Evolutionary conservation across 352 stramenopile genomes (phyloP), one percentile per base, ranked within the genome.

Genomic region (Phytophthora quininea): DNA sequence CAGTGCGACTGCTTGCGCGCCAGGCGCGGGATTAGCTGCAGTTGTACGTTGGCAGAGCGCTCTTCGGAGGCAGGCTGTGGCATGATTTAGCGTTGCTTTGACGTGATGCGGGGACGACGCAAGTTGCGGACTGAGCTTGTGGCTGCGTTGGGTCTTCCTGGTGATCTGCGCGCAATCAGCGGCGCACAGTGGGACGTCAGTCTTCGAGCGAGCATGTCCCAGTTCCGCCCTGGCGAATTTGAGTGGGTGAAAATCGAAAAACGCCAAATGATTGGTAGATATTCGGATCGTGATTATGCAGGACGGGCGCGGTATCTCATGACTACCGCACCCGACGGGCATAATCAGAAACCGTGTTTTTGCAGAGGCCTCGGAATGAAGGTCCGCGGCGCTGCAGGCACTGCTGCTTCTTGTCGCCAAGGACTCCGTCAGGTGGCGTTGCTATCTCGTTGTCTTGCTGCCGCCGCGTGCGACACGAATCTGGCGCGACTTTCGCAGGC

Each of bases 21-120:
- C 51, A 75, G 50, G 29, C 67, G 69, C 37, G 65, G 71, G 47
- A 78, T 72, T 24, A 78, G 40, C 27, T 72, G 54, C n/a, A 80
- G 66, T 51, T 77, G 69, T 32, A 74, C 29, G 24, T 24, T 24
- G 19, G 66, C 62, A 2, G 61, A 30, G 32, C 69, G 65, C 49
- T 73, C 62, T 29, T 59, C 19, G 7, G 43, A 11, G 24, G 29
- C 43, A 45, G 58, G 60, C 30, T 73, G 63, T 50, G 67, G 62
- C 67, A 76, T 76, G 29, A 24, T 24, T 24, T 24, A 24, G 19
- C 19, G 19, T 24, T 24, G 19, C 19, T 24, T 24, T 24, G 19
- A 24, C 19, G 19, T 24, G 19, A 24, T 24, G 19, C 19, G 19
- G 19, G 19, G 19, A 24, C 19, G 52, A 50, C 49, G 60, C 19